Evolutionary conservation across 148 eudicot genomes (phyloP), one percentile per base, ranked within the genome.

Genomic region (Persicaria tinctoria): DNA sequence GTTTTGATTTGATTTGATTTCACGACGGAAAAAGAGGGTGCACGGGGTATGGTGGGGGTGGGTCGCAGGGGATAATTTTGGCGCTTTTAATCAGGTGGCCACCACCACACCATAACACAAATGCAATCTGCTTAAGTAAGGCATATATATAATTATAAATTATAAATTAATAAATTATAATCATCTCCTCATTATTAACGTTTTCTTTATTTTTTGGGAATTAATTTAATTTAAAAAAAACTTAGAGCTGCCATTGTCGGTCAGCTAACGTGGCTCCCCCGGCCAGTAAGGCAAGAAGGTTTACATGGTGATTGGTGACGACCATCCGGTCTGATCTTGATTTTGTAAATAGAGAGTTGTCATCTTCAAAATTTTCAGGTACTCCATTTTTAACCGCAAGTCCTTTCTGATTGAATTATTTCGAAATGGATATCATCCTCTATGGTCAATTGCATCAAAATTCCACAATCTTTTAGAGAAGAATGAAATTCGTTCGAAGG

Each of bases 71-170:
- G 17, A 66, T 38, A 38, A 66, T 8, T 66, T 63, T 41, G 20
- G 70, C 46, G 46, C 70, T 60, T 60, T 60, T 38, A 60, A 12
- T 32, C 41, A 32, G 41, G 41, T 32, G 41, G 41, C 27, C 27
- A 23, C 12, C 32, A 57, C 14, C 44, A 32, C 38, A 13, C 4
- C 66, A 20, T 63, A 11, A 38, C 4, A 32, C 69, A 66, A 66
- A 47, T 41, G 47, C 70, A 12, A 13, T 66, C 70, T 41, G 47
- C 12, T 63, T 66, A 66, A 66, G 70, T 17, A 66, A 66, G 70
- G 70, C 70, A 66, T 32, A 32, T 32, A 32, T 66, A 50, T 8
- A 66, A 66, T 44, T 47, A 66, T 66, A 46, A 38, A n/a, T n/a
- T n/a, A n/a, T n/a, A n/a, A n/a, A n/a, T n/a, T n/a, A n/a, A 32